phyloP scores from a whole-genome alignment of 2,329 filamentous ascomycete species.

The Fusarium siculi region DNA sequence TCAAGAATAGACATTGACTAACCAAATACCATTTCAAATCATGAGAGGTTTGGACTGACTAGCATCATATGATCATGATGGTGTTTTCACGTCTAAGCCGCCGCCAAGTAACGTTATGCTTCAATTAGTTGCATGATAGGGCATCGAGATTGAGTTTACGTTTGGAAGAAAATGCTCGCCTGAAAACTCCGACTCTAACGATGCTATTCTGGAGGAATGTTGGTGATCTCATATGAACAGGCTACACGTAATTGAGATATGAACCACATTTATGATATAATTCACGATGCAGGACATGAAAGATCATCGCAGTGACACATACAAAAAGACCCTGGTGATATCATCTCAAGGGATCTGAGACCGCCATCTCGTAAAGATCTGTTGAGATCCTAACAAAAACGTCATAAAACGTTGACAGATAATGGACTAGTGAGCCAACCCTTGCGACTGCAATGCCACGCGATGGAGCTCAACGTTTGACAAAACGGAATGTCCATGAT shows the following conservation, averaged over 20 bases:
- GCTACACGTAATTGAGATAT: background rate
- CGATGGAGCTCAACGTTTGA: conserved; percentile 25
- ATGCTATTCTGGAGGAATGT: background rate
- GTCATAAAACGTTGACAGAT: conserved; percentile 22
- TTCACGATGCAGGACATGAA: background rate
- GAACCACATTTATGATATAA: conserved; percentile 38
- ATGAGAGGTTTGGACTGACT: conserved; percentile 1
- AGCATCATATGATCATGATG: conserved; percentile 11
- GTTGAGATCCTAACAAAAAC: background rate
- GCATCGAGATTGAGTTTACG: background rate
- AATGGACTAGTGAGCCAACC: conserved; percentile 5
- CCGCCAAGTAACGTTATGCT: conserved; percentile 14
- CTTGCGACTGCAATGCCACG: conserved; percentile 32
- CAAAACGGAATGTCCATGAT: conserved; percentile 11
- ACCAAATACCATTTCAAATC: background rate
- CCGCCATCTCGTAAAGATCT: conserved; percentile 26
- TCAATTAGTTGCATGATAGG: conserved; percentile 11
- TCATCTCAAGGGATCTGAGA: conserved; percentile 32
- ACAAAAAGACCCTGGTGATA: conserved; percentile 25
- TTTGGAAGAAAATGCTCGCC: background rate
- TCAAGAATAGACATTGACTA: conserved; percentile 24
- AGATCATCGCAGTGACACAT: conserved; percentile 22
- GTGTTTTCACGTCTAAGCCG: background rate
- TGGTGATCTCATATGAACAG: conserved; percentile 1
- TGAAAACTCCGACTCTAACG: background rate